phyloP scores from a whole-genome alignment of 176 grass and related monocot species.

The Hyparrhenia diplandra region DNA sequence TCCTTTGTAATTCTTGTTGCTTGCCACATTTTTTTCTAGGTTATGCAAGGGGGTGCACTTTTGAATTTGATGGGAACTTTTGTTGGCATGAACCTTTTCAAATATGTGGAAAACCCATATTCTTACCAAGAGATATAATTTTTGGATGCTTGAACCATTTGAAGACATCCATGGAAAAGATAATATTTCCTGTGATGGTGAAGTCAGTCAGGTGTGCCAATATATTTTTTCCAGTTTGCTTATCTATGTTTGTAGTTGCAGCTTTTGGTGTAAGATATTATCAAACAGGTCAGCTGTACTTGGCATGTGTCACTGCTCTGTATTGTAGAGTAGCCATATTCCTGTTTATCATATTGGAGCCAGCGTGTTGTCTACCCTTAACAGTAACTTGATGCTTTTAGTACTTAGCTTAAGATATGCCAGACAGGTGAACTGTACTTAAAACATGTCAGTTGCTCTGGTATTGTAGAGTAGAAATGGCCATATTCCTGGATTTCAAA shows the following conservation, averaged over 20 bases:
- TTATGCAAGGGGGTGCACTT: slow-evolving; percentile 1
- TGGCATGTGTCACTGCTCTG: too few relatives aligned
- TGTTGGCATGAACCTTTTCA: slow-evolving; percentile 11
- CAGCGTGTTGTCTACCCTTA: not conserved
- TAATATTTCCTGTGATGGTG: not conserved
- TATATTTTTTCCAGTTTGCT: not conserved
- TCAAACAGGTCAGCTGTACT: too few relatives aligned
- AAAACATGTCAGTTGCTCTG: too few relatives aligned
- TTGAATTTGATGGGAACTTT: slow-evolving; percentile 30
- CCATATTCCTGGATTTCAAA: too few relatives aligned
- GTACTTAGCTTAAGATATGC: not conserved
- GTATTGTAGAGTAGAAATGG: too few relatives aligned
- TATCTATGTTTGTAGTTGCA: not conserved
- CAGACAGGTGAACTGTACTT: too few relatives aligned
- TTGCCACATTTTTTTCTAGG: not conserved
- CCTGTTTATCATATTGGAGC: not conserved
- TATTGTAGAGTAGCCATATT: too few relatives aligned
- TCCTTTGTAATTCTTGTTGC: not conserved
- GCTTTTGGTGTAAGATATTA: not conserved
- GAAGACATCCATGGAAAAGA: not conserved
- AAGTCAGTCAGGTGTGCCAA: slow-evolving; percentile 1
- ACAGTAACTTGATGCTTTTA: not conserved
- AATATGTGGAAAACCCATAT: not conserved
- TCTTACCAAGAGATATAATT: not conserved
- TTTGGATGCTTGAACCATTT: not conserved